Percentiles rank a stretch among this genome's conserved stretches.
Conservation (phyloP, 306 rosid species). For the Betula pendula region DNA sequence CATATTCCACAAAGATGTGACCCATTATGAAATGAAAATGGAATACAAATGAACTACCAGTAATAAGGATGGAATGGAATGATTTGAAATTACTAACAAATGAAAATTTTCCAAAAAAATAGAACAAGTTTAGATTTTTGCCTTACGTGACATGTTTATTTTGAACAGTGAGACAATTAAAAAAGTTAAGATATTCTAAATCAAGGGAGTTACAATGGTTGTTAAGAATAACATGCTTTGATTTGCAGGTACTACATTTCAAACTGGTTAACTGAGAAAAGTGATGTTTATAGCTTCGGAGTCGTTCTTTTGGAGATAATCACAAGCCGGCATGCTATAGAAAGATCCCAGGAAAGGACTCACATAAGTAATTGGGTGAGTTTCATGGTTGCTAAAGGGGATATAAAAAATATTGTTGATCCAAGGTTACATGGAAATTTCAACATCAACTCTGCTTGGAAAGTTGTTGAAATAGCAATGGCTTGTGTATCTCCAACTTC, state of each 20-base stretch:
- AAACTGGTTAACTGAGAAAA: constrained; percentile 3
- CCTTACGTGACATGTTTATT: too few species aligned
- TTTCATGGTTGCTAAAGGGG: constrained; percentile 3
- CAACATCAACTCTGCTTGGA: constrained; percentile 6
- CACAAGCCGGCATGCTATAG: not conserved
- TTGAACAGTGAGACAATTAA: too few species aligned
- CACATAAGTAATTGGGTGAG: constrained; percentile 20
- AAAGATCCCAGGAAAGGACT: not conserved
- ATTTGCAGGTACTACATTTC: not conserved
- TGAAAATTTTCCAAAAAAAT: too few species aligned
- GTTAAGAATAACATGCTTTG: not conserved
- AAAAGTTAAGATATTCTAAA: too few species aligned
- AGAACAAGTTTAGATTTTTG: too few species aligned
- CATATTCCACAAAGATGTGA: too few species aligned
- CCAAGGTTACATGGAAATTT: constrained; percentile 12
- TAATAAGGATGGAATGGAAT: too few species aligned
- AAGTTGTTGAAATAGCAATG: constrained; percentile 29
- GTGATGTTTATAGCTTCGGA: constrained; percentile 26
- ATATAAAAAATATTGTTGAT: constrained; percentile 4
- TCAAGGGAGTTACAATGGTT: too few species aligned
- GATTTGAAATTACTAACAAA: too few species aligned
- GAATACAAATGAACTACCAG: too few species aligned
- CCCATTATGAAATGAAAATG: too few species aligned
- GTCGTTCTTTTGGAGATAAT: constrained; percentile 17
- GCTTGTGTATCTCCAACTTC: constrained; percentile 7